These are phyloP conservation scores for Phytopythium ostracodes DNA, from an alignment of 352 stramenopile species.

Conservation along the genomic window DNA sequence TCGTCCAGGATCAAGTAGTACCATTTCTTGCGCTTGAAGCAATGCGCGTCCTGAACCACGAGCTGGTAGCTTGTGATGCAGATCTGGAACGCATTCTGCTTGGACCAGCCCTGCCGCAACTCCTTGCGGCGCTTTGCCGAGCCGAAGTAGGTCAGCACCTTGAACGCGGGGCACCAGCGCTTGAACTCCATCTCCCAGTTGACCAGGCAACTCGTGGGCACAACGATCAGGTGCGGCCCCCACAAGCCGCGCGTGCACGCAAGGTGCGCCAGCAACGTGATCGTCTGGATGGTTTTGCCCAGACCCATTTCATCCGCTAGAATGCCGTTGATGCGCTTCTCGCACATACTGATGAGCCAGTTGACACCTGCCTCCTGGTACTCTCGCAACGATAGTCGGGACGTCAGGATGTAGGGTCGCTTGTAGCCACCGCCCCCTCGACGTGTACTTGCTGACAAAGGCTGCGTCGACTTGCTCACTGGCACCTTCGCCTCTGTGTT, in stretches of 20 bases:
- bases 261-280: conserved; percentile 95
- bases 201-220: conserved; percentile 97
- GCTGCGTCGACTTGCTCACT: neutral
- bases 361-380: conserved; percentile 91
- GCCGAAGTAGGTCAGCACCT: conserved; percentile 99
- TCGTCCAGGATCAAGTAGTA: conserved; percentile 99
- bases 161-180: conserved; percentile 95
- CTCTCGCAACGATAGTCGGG: conserved; percentile 57
- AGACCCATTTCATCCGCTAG: conserved; percentile 96
- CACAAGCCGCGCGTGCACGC: conserved; percentile 90
- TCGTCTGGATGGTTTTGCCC: conserved; percentile 99
- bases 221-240: conserved; percentile 98
- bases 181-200: conserved; percentile 99
- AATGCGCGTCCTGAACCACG: conserved; percentile 95
- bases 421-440: conserved; percentile 27
- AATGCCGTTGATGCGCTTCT: conserved; percentile 97
- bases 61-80: conserved; percentile 99
- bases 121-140: conserved; percentile 94
- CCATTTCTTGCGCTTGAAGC: conserved; percentile 98
- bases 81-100: conserved; percentile 95
- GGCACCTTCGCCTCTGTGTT: neutral
- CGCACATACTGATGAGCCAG: conserved; percentile 98
- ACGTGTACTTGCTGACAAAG: neutral
- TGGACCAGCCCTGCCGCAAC: conserved; percentile 93
- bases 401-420: conserved; percentile 68